Conservation (phyloP, 331 rosid genomes). For the Quercus phellos region DNA sequence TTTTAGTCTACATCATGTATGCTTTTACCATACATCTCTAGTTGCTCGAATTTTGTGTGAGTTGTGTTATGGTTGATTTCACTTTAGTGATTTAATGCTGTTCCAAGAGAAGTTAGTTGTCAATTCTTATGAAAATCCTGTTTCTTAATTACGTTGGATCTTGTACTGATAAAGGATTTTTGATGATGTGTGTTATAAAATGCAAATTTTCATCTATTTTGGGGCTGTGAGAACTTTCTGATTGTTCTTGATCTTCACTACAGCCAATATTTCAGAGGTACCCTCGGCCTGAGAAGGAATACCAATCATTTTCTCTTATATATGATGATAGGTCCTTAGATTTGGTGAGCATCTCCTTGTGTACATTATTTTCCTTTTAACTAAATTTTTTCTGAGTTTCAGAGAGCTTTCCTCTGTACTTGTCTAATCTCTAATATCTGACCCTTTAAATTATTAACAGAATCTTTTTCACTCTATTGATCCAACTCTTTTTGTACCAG, state of each 20-base stretch:
- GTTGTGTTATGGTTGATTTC: neutral
- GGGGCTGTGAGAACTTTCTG: neutral
- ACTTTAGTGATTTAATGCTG: neutral
- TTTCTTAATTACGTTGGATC: too few species aligned
- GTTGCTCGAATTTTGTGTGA: neutral
- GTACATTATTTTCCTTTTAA: neutral
- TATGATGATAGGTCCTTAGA: conserved; percentile 38
- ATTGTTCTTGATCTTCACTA: neutral
- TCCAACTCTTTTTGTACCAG: conserved; percentile 9
- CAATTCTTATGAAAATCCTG: neutral
- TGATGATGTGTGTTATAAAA: neutral
- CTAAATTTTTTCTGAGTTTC: neutral
- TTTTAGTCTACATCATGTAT: neutral
- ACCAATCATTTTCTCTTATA: conserved; percentile 43
- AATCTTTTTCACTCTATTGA: neutral
- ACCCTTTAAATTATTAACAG: neutral
- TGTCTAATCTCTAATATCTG: neutral
- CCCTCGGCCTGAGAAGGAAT: conserved; percentile 46
- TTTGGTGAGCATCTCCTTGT: conserved; percentile 27
- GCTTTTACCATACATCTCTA: neutral
- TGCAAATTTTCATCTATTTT: neutral
- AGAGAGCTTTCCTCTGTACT: neutral
- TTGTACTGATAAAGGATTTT: neutral
- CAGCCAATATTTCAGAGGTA: conserved; percentile 45
- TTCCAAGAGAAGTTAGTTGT: neutral